Base-by-base conservation (phyloP, 441 rosid species). In the Capsella rubella region DNA sequence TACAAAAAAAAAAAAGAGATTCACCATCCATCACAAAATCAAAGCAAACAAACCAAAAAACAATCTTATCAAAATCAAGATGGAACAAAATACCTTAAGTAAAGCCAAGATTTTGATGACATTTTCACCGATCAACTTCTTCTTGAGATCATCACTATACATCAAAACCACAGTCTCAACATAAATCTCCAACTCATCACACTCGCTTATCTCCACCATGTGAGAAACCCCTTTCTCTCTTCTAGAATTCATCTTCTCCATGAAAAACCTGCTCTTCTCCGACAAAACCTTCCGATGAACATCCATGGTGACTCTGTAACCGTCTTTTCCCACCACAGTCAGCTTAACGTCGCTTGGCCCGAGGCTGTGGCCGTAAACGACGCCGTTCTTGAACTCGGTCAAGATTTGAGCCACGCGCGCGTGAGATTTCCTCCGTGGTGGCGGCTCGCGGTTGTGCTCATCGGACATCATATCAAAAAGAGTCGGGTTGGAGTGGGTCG, bases 381-480 rank as follows among this genome's bases (percentile, higher is more conserved):
- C 70, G 49, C 40, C 74, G 62, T 69, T 51, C 72, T 89, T 86
- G 61, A 82, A 85, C 47, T 85, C 90, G 21, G 87, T 74, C 15
- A 92, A 74, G 73, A 87, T 79, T 69, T 88, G 88, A 11, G 84
- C 75, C 49, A 90, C 76, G 46, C 85, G 88, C 73, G 86, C 81
- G 78, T 83, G 89, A 51, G 85, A 83, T 69, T 74, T 84, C 47
- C 66, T 81, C 67, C 87, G 86, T 69, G 89, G 75, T 69, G 87
- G 9, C 37, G 37, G 77, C 65, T 82, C 89, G 13, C 82, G 87
- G 63, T 71, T 82, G 16, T 87, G 87, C 77, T 94, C 97, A 54
- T 85, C 94, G 0, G 97, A 87, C 97, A 95, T 92, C 92, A 92
- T 95, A 29, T 95, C 91, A 77, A 86, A 88, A 71, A 95, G 95